These are phyloP conservation scores for Candolleomyces aberdarensis DNA, from an alignment of 768 basidiomycete genomes.

Conservation along the genomic window DNA sequence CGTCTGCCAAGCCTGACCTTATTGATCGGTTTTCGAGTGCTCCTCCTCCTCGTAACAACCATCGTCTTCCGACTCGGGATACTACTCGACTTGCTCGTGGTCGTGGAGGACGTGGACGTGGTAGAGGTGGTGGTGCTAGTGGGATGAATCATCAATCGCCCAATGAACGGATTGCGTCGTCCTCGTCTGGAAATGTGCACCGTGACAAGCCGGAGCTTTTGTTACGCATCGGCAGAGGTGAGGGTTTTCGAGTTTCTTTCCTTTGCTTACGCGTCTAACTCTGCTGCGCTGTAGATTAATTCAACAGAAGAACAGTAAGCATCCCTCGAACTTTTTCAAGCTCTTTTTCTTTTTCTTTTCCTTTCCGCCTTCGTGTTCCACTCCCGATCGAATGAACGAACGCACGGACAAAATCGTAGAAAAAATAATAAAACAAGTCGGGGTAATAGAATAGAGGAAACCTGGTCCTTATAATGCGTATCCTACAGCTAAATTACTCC, in stretches of 20 bases:
- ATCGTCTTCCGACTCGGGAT: neutral
- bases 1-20: neutral
- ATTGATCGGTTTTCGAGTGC: neutral
- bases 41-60: neutral
- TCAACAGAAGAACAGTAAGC: neutral
- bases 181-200: neutral
- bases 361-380: too few relatives aligned
- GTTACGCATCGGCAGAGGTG: neutral
- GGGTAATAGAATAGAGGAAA: neutral
- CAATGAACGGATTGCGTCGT: neutral
- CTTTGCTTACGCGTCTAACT: neutral
- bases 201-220: too few relatives aligned
- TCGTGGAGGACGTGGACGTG: slow-evolving; percentile 1
- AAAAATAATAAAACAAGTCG: neutral
- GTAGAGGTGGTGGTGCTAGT: slow-evolving; percentile 1
- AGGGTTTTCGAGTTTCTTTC: neutral
- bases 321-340: neutral
- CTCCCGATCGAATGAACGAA: too few relatives aligned
- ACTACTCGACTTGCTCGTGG: neutral
- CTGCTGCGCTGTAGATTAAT: neutral
- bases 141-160: neutral
- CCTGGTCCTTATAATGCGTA: neutral
- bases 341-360: too few relatives aligned
- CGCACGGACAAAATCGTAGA: too few relatives aligned
- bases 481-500: neutral